A percentile compares a stretch with the other conserved stretches of the same genome.
phyloP scores from a whole-genome alignment of 441 rosid species.

The Brassica hybrid region DNA sequence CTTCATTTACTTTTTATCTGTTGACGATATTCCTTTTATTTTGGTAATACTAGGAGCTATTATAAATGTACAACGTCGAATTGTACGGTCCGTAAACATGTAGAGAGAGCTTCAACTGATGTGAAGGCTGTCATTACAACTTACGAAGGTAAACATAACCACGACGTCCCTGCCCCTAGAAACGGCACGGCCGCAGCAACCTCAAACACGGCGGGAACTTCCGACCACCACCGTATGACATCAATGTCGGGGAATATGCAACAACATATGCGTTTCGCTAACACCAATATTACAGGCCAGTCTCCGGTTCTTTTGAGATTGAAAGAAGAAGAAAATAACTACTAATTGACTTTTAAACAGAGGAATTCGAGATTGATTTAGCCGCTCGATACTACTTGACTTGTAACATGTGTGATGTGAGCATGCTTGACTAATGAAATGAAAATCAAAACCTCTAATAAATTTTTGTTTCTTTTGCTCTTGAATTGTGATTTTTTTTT shows the following conservation, averaged over 20 bases:
- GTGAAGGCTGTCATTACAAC: conserved; percentile 71
- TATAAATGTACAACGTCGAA: conserved; percentile 64
- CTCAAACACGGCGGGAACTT: conserved; percentile 41
- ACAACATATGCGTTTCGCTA: conserved; percentile 55
- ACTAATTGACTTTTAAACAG: conserved; percentile 37
- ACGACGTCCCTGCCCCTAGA: conserved; percentile 61
- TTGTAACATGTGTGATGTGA: conserved; percentile 43
- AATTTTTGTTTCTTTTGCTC: conserved; percentile 42
- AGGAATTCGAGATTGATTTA: conserved; percentile 9
- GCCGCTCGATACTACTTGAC: conserved; percentile 26
- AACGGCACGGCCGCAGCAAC: conserved; percentile 45
- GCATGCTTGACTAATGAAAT: conserved; percentile 29
- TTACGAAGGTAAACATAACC: conserved; percentile 73
- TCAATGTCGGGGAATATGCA: conserved; percentile 56
- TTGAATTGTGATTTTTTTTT: conserved; percentile 29
- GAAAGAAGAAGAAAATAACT: conserved; percentile 65
- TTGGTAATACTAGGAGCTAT: conserved; percentile 57
- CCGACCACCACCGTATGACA: conserved; percentile 47
- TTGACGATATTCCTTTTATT: background rate
- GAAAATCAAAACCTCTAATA: conserved; percentile 3
- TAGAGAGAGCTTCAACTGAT: conserved; percentile 71
- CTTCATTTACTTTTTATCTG: background rate
- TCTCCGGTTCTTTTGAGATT: conserved; percentile 64
- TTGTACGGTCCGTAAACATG: conserved; percentile 74
- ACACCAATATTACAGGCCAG: conserved; percentile 43